Conservation (phyloP, 257 asterid genomes). For the Gynochthodes officinalis region DNA sequence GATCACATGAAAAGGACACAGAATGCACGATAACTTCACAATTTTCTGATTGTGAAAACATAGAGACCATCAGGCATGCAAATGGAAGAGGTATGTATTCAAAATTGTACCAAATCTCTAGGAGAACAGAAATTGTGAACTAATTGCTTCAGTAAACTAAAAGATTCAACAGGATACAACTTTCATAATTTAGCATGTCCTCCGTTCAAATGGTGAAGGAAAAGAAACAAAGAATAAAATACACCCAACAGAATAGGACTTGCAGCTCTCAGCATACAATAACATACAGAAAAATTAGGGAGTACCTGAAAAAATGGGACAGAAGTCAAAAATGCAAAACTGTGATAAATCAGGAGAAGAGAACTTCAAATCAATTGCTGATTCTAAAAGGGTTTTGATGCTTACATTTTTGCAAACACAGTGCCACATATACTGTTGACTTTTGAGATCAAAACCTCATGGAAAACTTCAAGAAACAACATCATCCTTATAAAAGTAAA, state of each 20-base stretch:
- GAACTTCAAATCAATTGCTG: not conserved
- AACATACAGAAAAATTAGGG: no score
- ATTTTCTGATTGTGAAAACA: not conserved
- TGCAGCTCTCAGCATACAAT: no score
- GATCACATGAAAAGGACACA: conserved; percentile 9
- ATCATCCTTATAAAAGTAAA: no score
- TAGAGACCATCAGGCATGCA: not conserved
- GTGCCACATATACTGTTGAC: not conserved
- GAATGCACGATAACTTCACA: conserved; percentile 1
- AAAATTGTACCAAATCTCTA: not conserved
- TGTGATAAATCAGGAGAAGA: not conserved
- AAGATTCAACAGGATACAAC: not conserved
- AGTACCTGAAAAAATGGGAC: no score
- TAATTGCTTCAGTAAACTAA: not conserved
- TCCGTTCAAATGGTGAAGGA: not conserved
- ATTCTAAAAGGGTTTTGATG: not conserved
- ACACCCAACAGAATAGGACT: not conserved
- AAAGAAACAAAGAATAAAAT: not conserved
- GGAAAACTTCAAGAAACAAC: no score
- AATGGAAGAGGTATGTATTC: not conserved
- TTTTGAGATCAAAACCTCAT: not conserved
- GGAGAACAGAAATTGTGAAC: not conserved
- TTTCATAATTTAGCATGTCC: not conserved
- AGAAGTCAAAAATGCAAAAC: not conserved
- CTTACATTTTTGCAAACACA: not conserved